Evolutionary conservation across 495 filamentous ascomycete genomes (phyloP), one percentile per base, ranked within the genome.

Genomic region (Cenococcum geophilum): DNA sequence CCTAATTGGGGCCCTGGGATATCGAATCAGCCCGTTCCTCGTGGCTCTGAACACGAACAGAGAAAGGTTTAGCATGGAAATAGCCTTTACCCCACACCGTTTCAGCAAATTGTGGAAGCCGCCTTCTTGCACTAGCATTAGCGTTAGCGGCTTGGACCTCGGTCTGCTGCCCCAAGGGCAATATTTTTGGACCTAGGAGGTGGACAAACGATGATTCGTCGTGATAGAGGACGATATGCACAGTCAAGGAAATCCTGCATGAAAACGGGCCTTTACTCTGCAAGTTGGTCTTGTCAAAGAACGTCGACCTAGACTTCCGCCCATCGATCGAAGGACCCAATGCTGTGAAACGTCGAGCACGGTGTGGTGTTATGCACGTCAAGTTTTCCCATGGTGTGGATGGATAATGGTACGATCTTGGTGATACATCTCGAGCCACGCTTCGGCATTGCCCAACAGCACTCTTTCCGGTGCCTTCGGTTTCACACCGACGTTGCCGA

Each of bases 371-470:
- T 34, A 43, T 56, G 32, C 53, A 43, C 36, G 32, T 21, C 21
- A 18, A 34, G 23, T 21, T 40, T 58, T 34, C 14, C 14, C 35
- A 43, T 40, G 55, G 23, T 32, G 27, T 25, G 12, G 40, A 34
- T 45, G 35, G 35, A 37, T 45, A 37, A 42, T 66, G 47, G 63
- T 55, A 57, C 63, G 63, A 66, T 48, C 53, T 47, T 66, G 63
- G 59, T 58, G 58, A 61, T 61, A 65, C 35, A n/a, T 37, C 27
- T 54, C 49, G 34, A 34, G 40, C 23, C 55, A 58, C 61, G 52
- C 36, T 35, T 57, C 48, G 25, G 16, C 18, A 52, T 32, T 52
- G 49, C 49, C 49, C 21, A 9, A 52, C 49, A 32, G 25, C 18
- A 16, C 27, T 32, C 27, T n/a, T n/a, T 52, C 25, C 18, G 40